phyloP scores from a whole-genome alignment of 257 asterid genomes.

The Orobanche coerulescens region DNA sequence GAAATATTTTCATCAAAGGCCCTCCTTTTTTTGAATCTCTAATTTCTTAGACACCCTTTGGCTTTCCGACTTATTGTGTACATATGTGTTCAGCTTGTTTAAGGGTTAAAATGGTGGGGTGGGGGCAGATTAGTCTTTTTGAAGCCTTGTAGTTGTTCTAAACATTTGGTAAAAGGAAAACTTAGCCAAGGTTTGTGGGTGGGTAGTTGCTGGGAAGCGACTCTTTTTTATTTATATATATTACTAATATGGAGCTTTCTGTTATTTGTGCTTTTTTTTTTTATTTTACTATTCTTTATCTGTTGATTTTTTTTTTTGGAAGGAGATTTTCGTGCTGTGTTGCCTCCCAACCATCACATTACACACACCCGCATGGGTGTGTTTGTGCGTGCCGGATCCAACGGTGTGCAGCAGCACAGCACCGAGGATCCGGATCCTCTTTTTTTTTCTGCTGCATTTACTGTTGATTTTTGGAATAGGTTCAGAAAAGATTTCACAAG shows the following conservation, averaged over 20 bases:
- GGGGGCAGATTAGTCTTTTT: slow-evolving; percentile 18
- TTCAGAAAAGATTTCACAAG: too few species aligned
- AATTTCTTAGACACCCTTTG: slow-evolving; percentile 3
- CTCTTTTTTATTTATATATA: background rate
- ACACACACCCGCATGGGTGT: too few species aligned
- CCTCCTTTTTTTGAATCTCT: background rate
- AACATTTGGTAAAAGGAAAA: background rate
- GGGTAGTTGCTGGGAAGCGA: background rate
- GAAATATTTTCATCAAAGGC: slow-evolving; percentile 6
- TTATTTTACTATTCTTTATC: too few species aligned
- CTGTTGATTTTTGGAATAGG: too few species aligned
- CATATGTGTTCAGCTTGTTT: slow-evolving; percentile 13
- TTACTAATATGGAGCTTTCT: background rate
- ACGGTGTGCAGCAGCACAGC: too few species aligned
- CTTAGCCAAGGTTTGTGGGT: background rate
- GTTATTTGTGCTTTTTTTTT: background rate
- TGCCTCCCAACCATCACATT: too few species aligned
- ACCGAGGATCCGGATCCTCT: too few species aligned
- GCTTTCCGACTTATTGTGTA: slow-evolving; percentile 20
- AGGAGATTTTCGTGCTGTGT: too few species aligned
- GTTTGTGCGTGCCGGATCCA: too few species aligned
- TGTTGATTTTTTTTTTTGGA: too few species aligned
- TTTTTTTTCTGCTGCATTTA: too few species aligned
- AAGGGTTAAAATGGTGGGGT: background rate
- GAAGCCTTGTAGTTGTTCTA: background rate